Conservation (phyloP, 139 green algal species). For the Chlorella vulgaris region DNA sequence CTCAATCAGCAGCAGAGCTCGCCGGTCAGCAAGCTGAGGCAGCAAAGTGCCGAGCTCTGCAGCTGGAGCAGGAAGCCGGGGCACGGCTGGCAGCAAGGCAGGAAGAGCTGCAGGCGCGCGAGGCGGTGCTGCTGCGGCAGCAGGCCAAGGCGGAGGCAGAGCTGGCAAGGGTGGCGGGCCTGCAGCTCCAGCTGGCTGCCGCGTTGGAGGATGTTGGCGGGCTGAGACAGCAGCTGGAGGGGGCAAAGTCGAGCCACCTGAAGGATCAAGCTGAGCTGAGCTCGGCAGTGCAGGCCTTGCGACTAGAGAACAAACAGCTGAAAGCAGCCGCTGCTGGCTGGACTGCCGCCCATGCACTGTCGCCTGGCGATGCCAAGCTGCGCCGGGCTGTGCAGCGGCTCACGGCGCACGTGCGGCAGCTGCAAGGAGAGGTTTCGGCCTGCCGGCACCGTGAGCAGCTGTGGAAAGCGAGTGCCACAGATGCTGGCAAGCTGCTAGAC, state of each 20-base stretch:
- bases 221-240: constrained; percentile 28
- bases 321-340: not conserved
- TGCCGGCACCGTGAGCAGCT: constrained; percentile 17
- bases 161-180: not conserved
- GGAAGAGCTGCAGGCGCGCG: not conserved
- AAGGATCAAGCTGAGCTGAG: not conserved
- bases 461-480: not conserved
- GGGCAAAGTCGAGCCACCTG: not conserved
- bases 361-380: constrained; percentile 1
- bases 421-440: constrained; percentile 5
- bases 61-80: not conserved
- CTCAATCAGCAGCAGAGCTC: not conserved
- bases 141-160: not conserved
- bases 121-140: not conserved
- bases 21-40: not conserved
- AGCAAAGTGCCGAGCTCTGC: not conserved
- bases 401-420: not conserved
- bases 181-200: constrained; percentile 14
- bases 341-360: not conserved
- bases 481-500: constrained; percentile 1
- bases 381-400: constrained; percentile 19
- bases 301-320: not conserved
- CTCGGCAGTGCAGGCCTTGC: not conserved
- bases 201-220: not conserved
- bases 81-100: not conserved